Evolutionary conservation across 2,329 filamentous ascomycete genomes (phyloP).

Genomic region (Penicillium sp.): DNA sequence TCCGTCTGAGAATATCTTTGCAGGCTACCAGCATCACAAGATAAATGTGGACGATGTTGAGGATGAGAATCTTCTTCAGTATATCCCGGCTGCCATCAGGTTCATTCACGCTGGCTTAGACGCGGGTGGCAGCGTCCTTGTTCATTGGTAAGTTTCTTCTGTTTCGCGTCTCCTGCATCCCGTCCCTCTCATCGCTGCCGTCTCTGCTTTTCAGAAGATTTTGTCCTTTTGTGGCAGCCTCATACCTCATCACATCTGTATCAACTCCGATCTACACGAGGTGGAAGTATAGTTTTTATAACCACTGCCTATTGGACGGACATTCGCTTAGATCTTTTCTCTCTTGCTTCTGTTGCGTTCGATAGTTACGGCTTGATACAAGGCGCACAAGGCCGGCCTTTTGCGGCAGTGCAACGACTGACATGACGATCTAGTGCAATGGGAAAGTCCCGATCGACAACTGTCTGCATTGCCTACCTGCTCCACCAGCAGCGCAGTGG

Average conservation of each 20-base stretch:
- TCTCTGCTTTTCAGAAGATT: background rate
- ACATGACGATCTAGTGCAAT: slow-evolving; percentile 65
- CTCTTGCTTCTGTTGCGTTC: background rate
- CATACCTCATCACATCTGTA: slow-evolving; percentile 13
- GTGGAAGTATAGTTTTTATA: slow-evolving; percentile 7
- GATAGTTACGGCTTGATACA: background rate
- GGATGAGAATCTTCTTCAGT: slow-evolving; percentile 77
- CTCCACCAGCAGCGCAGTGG: slow-evolving; percentile 59
- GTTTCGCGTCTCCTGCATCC: slow-evolving; percentile 5
- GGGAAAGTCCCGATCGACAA: slow-evolving; percentile 90
- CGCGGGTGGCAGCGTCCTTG: slow-evolving; percentile 56
- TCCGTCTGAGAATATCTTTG: slow-evolving; percentile 53
- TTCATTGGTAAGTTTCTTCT: slow-evolving; percentile 61
- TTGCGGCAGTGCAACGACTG: slow-evolving; percentile 5
- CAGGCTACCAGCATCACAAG: slow-evolving; percentile 65
- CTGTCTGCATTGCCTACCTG: slow-evolving; percentile 77
- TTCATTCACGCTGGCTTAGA: slow-evolving; percentile 78
- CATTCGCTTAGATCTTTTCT: slow-evolving; percentile 1
- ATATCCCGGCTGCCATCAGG: slow-evolving; percentile 70
- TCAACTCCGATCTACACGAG: slow-evolving; percentile 14
- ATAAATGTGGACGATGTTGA: slow-evolving; percentile 89
- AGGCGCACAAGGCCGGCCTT: background rate
- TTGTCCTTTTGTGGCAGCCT: slow-evolving; percentile 3
- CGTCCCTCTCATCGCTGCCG: background rate
- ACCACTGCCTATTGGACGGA: slow-evolving; percentile 4